A percentile compares a stretch with the other conserved stretches of the same genome.
Conservation (phyloP, 2,329 filamentous ascomycete genomes). For the Camillea tinctor region DNA sequence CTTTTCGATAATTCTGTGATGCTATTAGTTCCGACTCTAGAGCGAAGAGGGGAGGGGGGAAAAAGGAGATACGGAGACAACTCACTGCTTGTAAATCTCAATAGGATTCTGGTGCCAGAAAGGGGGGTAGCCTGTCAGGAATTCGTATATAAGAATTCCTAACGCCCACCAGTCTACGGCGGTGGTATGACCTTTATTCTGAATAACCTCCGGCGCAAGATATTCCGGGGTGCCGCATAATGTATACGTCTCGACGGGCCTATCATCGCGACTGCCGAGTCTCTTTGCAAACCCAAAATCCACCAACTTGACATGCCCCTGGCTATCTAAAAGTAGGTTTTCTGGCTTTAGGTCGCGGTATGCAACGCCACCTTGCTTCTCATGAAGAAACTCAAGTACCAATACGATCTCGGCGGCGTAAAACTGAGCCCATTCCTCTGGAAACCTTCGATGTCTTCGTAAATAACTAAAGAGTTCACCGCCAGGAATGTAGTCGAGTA, state of each 20-base stretch:
- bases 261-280: slow-evolving; percentile 55
- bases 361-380: slow-evolving; percentile 72
- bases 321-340: slow-evolving; percentile 73
- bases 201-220: slow-evolving; percentile 79
- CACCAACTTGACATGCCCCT: slow-evolving; percentile 79
- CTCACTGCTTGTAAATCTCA: slow-evolving; percentile 78
- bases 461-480: slow-evolving; percentile 85
- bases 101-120: slow-evolving; percentile 88
- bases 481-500: slow-evolving; percentile 79
- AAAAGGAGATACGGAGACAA: slow-evolving; percentile 8
- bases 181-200: slow-evolving; percentile 73
- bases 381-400: slow-evolving; percentile 77
- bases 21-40: slow-evolving; percentile 14
- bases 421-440: slow-evolving; percentile 75
- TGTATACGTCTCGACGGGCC: slow-evolving; percentile 71
- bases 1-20: slow-evolving; percentile 70
- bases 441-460: slow-evolving; percentile 73
- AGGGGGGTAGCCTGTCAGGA: slow-evolving; percentile 79
- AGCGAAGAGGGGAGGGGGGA: too few species aligned
- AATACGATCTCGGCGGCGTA: slow-evolving; percentile 83
- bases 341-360: slow-evolving; percentile 83
- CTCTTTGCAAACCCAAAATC: slow-evolving; percentile 86
- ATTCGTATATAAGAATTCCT: slow-evolving; percentile 81
- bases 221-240: slow-evolving; percentile 83
- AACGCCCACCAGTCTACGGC: slow-evolving; percentile 89